phyloP scores from a whole-genome alignment of 2,329 filamentous ascomycete genomes.

The Aspergillus hortae region DNA sequence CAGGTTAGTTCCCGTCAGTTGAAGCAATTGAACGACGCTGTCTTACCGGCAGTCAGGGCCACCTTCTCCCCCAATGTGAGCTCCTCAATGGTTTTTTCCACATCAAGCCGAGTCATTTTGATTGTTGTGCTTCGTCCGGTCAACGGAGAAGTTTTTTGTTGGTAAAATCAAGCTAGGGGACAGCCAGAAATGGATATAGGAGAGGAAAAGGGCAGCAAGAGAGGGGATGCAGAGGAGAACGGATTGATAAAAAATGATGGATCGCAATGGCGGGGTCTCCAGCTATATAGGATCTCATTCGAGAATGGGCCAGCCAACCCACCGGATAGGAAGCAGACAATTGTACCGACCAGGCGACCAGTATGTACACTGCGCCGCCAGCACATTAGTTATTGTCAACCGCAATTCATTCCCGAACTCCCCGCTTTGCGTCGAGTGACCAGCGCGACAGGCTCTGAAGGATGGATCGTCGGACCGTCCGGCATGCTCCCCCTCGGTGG shows the following conservation, averaged over 20 bases:
- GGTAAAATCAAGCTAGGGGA: neutral
- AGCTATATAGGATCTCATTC: neutral
- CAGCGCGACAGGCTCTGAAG: neutral
- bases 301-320: neutral
- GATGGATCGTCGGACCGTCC: conserved; percentile 4
- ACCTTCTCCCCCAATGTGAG: conserved; percentile 60
- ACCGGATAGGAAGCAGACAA: neutral
- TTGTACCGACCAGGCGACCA: neutral
- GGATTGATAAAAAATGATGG: neutral
- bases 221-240: neutral
- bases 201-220: neutral
- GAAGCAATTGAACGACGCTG: neutral
- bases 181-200: neutral
- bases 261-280: neutral
- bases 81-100: conserved; percentile 50
- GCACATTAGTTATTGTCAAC: neutral
- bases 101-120: conserved; percentile 34
- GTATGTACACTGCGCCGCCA: neutral
- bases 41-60: conserved; percentile 33
- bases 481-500: conserved; percentile 1
- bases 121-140: conserved; percentile 1
- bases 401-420: neutral
- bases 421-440: conserved; percentile 1
- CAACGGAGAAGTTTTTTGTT: conserved; percentile 1
- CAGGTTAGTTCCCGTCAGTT: conserved; percentile 6